Evolutionary conservation across 257 asterid species (phyloP).

Genomic region (Cruciata laevipes): DNA sequence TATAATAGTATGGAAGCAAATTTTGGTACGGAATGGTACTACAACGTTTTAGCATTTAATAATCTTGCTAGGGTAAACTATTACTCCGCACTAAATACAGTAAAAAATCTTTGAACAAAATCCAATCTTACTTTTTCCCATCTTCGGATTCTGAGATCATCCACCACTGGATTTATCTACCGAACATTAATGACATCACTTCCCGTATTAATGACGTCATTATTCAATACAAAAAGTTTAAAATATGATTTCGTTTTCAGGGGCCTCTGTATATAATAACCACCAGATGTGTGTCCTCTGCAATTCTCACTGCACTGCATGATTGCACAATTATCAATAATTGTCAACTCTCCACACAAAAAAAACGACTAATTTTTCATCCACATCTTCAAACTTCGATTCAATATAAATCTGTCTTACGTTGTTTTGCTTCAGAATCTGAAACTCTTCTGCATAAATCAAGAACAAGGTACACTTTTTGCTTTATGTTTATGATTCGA

Average conservation of each 20-base stretch:
- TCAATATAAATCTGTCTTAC: background rate
- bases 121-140: background rate
- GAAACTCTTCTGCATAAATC: background rate
- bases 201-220: background rate
- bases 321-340: background rate
- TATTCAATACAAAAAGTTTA: too few species aligned
- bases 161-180: background rate
- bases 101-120: too few species aligned
- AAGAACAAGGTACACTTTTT: slow-evolving; percentile 5
- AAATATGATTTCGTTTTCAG: background rate
- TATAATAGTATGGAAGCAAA: too few species aligned
- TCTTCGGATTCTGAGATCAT: background rate
- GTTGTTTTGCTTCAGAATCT: background rate
- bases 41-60: too few species aligned
- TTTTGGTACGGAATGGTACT: too few species aligned
- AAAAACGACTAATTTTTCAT: background rate
- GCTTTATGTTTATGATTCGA: background rate
- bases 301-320: background rate
- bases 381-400: background rate
- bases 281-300: background rate
- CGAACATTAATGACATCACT: background rate
- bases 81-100: too few species aligned
- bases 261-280: slow-evolving; percentile 3
- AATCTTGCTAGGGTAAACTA: too few species aligned
- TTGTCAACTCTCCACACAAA: background rate